These are phyloP conservation scores for Geotrichum macrosporum DNA, from an alignment of 1,139 yeast genomes.

Conservation along the genomic window DNA sequence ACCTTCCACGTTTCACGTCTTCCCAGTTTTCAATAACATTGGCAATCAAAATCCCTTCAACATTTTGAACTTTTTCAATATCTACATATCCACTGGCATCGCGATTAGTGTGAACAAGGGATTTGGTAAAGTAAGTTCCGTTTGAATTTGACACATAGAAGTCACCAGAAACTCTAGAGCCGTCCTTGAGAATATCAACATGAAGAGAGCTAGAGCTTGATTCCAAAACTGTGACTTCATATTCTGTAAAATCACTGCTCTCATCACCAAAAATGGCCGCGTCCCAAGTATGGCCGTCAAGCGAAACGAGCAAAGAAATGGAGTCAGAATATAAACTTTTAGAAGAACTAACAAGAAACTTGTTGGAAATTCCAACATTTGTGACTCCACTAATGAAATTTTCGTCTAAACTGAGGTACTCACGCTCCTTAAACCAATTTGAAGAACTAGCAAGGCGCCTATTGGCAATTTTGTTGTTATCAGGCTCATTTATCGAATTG, in stretches of 20 bases:
- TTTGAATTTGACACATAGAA: constrained; percentile 59
- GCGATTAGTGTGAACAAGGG: constrained; percentile 45
- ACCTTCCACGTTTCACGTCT: constrained; percentile 29
- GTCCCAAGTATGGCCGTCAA: constrained; percentile 51
- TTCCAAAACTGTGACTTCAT: constrained; percentile 50
- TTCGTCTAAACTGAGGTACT: constrained; percentile 34
- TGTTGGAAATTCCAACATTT: constrained; percentile 48
- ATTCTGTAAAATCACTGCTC: constrained; percentile 34
- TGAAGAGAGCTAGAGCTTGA: constrained; percentile 56
- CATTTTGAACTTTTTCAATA: constrained; percentile 51
- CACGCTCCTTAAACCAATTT: constrained; percentile 51
- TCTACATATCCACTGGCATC: constrained; percentile 42
- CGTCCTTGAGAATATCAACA: constrained; percentile 42
- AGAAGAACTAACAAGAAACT: constrained; percentile 49
- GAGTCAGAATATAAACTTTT: constrained; percentile 33
- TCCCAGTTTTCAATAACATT: constrained; percentile 37
- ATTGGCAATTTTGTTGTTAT: constrained; percentile 40
- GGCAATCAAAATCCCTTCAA: constrained; percentile 72
- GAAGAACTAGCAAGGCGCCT: constrained; percentile 46
- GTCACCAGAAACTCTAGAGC: constrained; percentile 36
- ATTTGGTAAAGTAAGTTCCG: constrained; percentile 52
- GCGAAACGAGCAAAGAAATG: constrained; percentile 52
- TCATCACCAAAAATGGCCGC: constrained; percentile 50
- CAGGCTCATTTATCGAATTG: constrained; percentile 44
- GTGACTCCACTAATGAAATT: constrained; percentile 40